These are phyloP conservation scores for Saccharomycopsis hybrid DNA, from an alignment of 1,139 yeast genomes.

Conservation along the genomic window DNA sequence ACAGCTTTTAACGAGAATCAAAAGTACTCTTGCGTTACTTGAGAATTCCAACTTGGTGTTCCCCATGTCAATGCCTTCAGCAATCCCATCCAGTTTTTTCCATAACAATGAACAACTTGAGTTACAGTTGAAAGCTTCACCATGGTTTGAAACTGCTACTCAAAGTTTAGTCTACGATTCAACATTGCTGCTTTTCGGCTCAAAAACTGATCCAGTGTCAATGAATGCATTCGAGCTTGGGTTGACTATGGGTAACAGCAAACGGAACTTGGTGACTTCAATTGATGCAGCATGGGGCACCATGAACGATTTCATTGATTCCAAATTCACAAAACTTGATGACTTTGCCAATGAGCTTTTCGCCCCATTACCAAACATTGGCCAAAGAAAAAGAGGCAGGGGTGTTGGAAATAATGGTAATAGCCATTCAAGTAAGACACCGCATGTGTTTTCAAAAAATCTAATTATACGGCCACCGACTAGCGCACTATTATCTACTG, in stretches of 20 bases:
- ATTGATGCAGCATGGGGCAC: constrained; percentile 9
- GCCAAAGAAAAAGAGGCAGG: constrained; percentile 22
- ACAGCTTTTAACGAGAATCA: constrained; percentile 37
- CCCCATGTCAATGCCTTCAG: constrained; percentile 36
- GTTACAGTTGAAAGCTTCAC: not conserved
- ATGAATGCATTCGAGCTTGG: constrained; percentile 13
- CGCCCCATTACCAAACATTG: constrained; percentile 24
- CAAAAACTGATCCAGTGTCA: constrained; percentile 22
- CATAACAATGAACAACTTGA: constrained; percentile 22
- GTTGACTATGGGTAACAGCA: constrained; percentile 9
- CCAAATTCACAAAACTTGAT: constrained; percentile 21
- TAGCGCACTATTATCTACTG: too few species aligned
- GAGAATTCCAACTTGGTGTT: constrained; percentile 43
- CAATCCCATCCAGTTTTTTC: constrained; percentile 20
- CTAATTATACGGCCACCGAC: constrained; percentile 28
- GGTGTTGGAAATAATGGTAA: constrained; percentile 23
- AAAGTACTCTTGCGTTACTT: constrained; percentile 40
- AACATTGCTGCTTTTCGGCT: constrained; percentile 22
- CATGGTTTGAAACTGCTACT: constrained; percentile 39
- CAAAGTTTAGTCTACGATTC: constrained; percentile 30
- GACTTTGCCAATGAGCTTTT: constrained; percentile 22
- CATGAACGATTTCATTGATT: constrained; percentile 1
- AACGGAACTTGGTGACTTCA: constrained; percentile 10
- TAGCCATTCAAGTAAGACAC: constrained; percentile 24
- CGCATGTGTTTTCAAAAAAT: constrained; percentile 31